Conservation (phyloP, 495 filamentous ascomycete species). For the Penicillium goetzii region DNA sequence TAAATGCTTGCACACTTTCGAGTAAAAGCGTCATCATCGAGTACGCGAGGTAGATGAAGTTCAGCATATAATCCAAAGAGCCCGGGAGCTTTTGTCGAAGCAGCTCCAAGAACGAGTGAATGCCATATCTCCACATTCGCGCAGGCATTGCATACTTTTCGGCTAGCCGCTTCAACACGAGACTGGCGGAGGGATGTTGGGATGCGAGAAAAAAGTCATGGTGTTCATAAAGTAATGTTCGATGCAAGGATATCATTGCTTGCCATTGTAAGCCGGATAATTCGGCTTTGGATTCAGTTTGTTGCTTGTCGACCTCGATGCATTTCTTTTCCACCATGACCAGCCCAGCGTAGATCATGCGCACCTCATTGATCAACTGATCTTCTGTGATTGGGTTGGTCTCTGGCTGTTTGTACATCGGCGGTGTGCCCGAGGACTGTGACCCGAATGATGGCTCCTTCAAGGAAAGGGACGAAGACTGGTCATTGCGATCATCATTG, state of each 20-base stretch:
- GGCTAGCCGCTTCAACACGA: constrained; percentile 59
- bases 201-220: constrained; percentile 82
- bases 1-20: constrained; percentile 74
- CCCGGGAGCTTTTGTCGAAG: constrained; percentile 69
- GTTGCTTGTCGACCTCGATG: constrained; percentile 69
- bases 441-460: constrained; percentile 14
- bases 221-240: constrained; percentile 74
- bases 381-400: constrained; percentile 74
- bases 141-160: constrained; percentile 79
- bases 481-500: constrained; percentile 7
- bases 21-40: constrained; percentile 78
- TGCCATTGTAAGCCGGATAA: constrained; percentile 72
- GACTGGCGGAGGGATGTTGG: constrained; percentile 71
- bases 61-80: constrained; percentile 77
- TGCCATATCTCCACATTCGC: constrained; percentile 83
- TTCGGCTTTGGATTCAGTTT: constrained; percentile 45
- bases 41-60: constrained; percentile 81
- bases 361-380: constrained; percentile 67
- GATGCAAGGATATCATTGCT: constrained; percentile 70
- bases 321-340: constrained; percentile 82
- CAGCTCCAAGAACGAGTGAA: constrained; percentile 77
- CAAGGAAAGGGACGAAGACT: constrained; percentile 14
- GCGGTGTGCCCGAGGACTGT: constrained; percentile 47
- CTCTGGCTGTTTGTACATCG: constrained; percentile 58
- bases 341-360: constrained; percentile 75